A percentile compares a stretch with the other conserved stretches of the same genome.
Conservation (phyloP, 75 land plant genomes). For the Picea glauca region DNA sequence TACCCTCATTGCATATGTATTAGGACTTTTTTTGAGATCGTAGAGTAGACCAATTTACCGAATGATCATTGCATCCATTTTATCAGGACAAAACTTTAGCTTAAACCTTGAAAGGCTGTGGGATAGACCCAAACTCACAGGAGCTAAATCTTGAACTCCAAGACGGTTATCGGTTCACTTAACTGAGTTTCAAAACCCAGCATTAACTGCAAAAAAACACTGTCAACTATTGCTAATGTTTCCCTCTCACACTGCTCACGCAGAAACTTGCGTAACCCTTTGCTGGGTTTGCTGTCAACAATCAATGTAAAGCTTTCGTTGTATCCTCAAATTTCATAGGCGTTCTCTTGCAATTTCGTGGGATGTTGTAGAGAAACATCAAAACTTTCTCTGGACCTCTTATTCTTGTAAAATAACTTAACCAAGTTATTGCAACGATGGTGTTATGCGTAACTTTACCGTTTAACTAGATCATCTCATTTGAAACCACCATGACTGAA, state of each 20-base stretch:
- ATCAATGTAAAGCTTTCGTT: conserved; percentile 72
- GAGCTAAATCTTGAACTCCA: too few species aligned
- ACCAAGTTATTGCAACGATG: too few species aligned
- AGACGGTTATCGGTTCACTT: too few species aligned
- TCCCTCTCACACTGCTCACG: conserved; percentile 74
- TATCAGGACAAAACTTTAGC: conserved; percentile 94
- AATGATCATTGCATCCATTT: conserved; percentile 98
- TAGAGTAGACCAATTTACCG: conserved; percentile 95
- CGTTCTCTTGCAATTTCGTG: too few species aligned
- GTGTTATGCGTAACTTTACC: too few species aligned
- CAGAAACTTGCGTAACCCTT: conserved; percentile 83
- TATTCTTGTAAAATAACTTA: too few species aligned
- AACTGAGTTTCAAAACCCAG: conserved; percentile 66
- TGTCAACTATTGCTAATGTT: conserved; percentile 83
- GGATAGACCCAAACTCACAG: too few species aligned
- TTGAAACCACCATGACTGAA: too few species aligned
- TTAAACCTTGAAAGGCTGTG: too few species aligned
- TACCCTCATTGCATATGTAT: conserved; percentile 94
- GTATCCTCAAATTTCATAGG: conserved; percentile 98
- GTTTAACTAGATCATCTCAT: too few species aligned
- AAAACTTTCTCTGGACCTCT: too few species aligned
- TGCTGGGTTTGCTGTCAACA: conserved; percentile 87
- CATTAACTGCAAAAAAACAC: conserved; percentile 80
- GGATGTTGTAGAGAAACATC: too few species aligned
- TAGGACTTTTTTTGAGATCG: conserved; percentile 95